These are phyloP conservation scores for Kwoniella heveanensis DNA, from an alignment of 768 basidiomycete species.

Conservation along the genomic window DNA sequence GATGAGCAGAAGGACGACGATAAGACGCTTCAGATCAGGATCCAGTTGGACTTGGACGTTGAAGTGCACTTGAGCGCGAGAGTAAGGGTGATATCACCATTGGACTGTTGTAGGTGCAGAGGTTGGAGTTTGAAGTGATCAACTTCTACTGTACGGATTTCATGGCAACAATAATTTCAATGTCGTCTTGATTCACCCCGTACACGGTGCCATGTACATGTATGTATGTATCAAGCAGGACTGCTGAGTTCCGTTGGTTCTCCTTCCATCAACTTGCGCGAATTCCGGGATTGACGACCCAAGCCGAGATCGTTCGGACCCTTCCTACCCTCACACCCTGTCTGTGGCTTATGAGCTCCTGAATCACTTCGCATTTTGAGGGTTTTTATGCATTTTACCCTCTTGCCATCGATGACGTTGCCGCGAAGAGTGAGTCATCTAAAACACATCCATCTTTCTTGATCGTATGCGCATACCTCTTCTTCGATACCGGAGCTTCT, in stretches of 20 bases:
- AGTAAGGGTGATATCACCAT: constrained; percentile 26
- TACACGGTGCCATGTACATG: too few species aligned
- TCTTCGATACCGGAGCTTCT: too few species aligned
- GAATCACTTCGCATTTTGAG: background rate
- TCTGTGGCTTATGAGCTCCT: background rate
- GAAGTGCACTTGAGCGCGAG: constrained; percentile 23
- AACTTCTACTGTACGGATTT: too few species aligned
- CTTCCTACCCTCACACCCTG: too few species aligned
- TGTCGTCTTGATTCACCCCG: too few species aligned
- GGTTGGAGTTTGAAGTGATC: too few species aligned
- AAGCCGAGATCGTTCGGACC: background rate
- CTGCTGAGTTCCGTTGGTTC: too few species aligned
- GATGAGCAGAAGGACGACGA: constrained; percentile 9
- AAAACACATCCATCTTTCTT: background rate
- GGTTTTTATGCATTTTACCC: background rate
- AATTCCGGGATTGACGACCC: background rate
- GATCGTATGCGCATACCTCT: background rate
- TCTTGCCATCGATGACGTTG: background rate
- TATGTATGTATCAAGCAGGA: too few species aligned
- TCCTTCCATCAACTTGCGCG: too few species aligned
- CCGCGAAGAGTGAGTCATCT: background rate
- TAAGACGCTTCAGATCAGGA: constrained; percentile 17
- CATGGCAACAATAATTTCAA: too few species aligned
- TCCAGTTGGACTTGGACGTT: constrained; percentile 21
- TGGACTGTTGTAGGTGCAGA: constrained; percentile 10